Conservation (phyloP, 768 basidiomycete species). For the Phylloporus arenicola region DNA sequence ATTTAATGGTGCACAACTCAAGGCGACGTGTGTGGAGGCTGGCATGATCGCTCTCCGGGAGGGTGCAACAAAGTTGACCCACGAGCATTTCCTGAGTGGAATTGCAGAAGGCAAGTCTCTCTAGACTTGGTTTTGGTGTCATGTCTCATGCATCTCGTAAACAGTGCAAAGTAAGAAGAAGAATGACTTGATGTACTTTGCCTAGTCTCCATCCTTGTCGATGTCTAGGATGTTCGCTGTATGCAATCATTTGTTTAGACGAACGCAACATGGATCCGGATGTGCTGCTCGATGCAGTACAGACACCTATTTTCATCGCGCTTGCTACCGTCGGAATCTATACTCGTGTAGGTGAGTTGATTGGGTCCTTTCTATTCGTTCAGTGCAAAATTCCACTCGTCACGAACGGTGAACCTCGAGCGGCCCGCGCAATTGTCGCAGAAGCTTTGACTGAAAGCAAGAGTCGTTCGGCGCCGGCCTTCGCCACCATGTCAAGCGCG, state of each 20-base stretch:
- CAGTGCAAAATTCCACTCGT: background rate
- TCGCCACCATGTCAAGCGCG: too few species aligned
- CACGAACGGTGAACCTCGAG: background rate
- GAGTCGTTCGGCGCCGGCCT: too few species aligned
- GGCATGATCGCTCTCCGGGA: conserved; percentile 98
- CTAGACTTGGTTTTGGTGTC: background rate
- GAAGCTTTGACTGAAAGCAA: too few species aligned
- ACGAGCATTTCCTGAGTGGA: conserved; percentile 95
- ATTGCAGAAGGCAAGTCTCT: conserved; percentile 71
- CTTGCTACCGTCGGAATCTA: background rate
- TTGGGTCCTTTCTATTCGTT: background rate
- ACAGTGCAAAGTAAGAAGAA: conserved; percentile 99
- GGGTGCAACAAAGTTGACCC: conserved; percentile 80
- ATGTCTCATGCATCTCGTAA: conserved; percentile 24
- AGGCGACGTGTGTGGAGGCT: conserved; percentile 98
- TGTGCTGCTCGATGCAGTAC: background rate
- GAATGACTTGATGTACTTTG: conserved; percentile 94
- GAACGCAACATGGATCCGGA: background rate
- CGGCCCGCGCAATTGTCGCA: background rate
- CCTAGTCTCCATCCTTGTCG: conserved; percentile 38
- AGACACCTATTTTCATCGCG: background rate
- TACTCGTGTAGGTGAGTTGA: background rate
- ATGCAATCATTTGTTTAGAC: conserved; percentile 5
- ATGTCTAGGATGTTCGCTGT: conserved; percentile 1
- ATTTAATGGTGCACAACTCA: conserved; percentile 95